These are phyloP conservation scores for Candida taoyuanica DNA, from an alignment of 805 yeast genomes.

Conservation along the genomic window DNA sequence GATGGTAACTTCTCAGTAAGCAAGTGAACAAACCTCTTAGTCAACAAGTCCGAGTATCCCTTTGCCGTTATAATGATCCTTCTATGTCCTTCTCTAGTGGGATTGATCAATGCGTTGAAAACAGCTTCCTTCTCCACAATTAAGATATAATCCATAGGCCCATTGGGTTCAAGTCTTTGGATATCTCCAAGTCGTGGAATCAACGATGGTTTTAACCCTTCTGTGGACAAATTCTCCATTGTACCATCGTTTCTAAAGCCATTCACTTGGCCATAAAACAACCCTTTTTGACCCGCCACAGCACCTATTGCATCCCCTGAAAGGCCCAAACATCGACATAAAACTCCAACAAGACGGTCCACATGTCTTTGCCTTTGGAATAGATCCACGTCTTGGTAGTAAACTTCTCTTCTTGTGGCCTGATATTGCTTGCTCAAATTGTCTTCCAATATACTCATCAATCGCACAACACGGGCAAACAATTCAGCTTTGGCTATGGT, in stretches of 20 bases:
- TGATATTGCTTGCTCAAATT: constrained; percentile 13
- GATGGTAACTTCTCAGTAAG: constrained; percentile 24
- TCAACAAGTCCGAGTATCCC: constrained; percentile 63
- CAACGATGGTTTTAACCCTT: constrained; percentile 24
- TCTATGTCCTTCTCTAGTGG: constrained; percentile 8
- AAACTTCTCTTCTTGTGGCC: constrained; percentile 51
- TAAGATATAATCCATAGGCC: constrained; percentile 28
- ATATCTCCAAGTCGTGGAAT: constrained; percentile 37
- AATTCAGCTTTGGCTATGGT: constrained; percentile 3
- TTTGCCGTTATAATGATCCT: constrained; percentile 55
- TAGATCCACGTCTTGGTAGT: constrained; percentile 54
- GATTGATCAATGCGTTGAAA: constrained; percentile 30
- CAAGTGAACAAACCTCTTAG: constrained; percentile 39
- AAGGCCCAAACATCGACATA: constrained; percentile 37
- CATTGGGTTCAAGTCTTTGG: constrained; percentile 8
- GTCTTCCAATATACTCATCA: constrained; percentile 15
- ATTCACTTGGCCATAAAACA: constrained; percentile 46
- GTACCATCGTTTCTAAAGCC: constrained; percentile 7
- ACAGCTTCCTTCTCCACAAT: constrained; percentile 54
- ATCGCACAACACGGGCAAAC: constrained; percentile 13
- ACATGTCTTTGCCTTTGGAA: constrained; percentile 43
- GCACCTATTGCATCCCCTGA: constrained; percentile 41
- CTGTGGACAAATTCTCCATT: constrained; percentile 3
- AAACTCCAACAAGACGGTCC: constrained; percentile 34
- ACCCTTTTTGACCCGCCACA: constrained; percentile 59